These are phyloP conservation scores for Pisolithus thermaeus DNA, from an alignment of 1,284 basidiomycete species.

Conservation along the genomic window DNA sequence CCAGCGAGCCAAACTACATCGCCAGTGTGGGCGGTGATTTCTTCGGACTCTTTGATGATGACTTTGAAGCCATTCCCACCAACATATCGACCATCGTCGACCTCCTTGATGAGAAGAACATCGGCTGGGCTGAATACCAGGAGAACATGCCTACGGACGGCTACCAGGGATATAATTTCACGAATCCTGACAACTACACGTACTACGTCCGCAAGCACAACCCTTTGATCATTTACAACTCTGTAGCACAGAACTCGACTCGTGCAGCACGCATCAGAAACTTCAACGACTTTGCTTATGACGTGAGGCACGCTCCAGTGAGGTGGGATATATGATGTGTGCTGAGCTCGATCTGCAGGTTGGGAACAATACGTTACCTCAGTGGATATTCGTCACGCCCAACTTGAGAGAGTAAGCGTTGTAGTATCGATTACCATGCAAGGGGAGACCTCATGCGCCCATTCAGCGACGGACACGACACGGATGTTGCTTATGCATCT, in stretches of 20 bases:
- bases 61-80: constrained; percentile 28
- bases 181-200: constrained; percentile 35
- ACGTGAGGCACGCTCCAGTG: constrained; percentile 30
- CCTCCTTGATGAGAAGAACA: constrained; percentile 52
- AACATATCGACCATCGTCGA: constrained; percentile 59
- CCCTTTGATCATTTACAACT: constrained; percentile 33
- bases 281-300: constrained; percentile 56
- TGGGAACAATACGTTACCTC: constrained; percentile 43
- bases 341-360: constrained; percentile 12
- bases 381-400: constrained; percentile 64
- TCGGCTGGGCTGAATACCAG: constrained; percentile 52
- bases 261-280: constrained; percentile 53
- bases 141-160: constrained; percentile 58
- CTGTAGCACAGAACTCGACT: constrained; percentile 34
- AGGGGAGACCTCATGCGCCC: constrained; percentile 20
- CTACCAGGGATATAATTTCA: constrained; percentile 43
- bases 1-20: constrained; percentile 61
- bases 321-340: background rate
- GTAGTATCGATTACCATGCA: background rate
- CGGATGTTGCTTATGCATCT: constrained; percentile 43
- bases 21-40: constrained; percentile 50
- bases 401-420: constrained; percentile 37
- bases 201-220: constrained; percentile 61
- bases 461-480: constrained; percentile 44
- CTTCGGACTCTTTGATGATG: constrained; percentile 48